These are phyloP conservation scores for Yamadazyma atlantica DNA, from an alignment of 1,139 yeast species.

Conservation along the genomic window DNA sequence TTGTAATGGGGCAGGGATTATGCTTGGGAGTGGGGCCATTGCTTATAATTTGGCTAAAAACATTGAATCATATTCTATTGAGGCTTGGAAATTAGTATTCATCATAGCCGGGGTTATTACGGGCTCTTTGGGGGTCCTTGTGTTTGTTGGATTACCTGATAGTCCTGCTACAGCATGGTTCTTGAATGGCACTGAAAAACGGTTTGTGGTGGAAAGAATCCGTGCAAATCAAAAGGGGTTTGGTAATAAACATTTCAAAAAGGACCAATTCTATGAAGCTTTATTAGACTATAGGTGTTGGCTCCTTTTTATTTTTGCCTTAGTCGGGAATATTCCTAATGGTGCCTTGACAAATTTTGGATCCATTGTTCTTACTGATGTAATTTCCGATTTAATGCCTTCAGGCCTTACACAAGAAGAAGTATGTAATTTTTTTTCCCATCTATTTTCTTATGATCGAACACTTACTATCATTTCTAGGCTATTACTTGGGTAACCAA, in stretches of 20 bases:
- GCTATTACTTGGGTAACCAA: constrained; percentile 35
- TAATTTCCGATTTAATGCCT: constrained; percentile 8
- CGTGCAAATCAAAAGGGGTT: constrained; percentile 32
- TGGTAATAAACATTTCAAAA: constrained; percentile 23
- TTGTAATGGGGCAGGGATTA: too few species aligned
- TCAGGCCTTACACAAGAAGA: constrained; percentile 11
- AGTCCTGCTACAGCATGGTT: constrained; percentile 18
- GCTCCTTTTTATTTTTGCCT: constrained; percentile 36
- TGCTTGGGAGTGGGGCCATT: too few species aligned
- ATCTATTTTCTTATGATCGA: constrained; percentile 4
- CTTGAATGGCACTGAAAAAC: constrained; percentile 26
- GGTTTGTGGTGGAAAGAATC: constrained; percentile 28
- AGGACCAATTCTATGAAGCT: constrained; percentile 12
- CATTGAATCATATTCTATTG: too few species aligned
- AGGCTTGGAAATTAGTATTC: constrained; percentile 36
- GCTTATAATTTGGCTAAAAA: too few species aligned
- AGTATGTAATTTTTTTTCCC: background rate
- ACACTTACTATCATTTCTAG: too few species aligned
- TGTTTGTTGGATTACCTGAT: constrained; percentile 26
- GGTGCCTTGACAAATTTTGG: constrained; percentile 36
- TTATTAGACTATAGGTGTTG: constrained; percentile 43
- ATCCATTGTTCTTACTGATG: constrained; percentile 8
- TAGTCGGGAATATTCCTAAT: constrained; percentile 45
- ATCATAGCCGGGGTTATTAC: constrained; percentile 32
- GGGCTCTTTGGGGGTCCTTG: constrained; percentile 24